Evolutionary conservation across 2,329 filamentous ascomycete genomes (phyloP), one percentile per base, ranked within the genome.

Genomic region (Fusarium sp.): DNA sequence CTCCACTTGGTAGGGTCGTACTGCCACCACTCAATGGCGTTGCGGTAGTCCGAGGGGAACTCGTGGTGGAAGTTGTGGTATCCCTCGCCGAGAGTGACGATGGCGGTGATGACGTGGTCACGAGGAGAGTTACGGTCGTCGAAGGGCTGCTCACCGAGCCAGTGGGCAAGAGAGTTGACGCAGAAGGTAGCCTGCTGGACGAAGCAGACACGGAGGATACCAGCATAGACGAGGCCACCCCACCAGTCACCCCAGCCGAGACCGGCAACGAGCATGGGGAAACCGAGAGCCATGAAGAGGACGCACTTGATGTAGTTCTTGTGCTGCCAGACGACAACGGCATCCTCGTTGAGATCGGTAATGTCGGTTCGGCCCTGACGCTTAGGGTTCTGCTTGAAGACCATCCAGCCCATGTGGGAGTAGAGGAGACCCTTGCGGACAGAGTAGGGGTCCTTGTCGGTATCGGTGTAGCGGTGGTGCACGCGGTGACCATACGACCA

Each of bases 61-160:
- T 97, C 94, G 88, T 97, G 94, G 86, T 97, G 94, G 89, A 97
- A 97, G 89, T 97, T 97, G 89, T 97, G 94, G 87, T 97, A 97
- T 33, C 94, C 94, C 85, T 95, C 94, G 58, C 94, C 94, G 24
- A 97, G 92, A 50, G 94, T 97, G 77, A 95, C 92, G 20, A 97
- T 86, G 52, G 94, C 94, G 45, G 94, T 97, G 84, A 97, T 91
- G 81, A 96, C 89, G 84, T 97, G 94, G 80, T 97, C 94, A 82
- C 95, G 92, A 74, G 94, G 95, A 71, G 93, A 95, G 90, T 97
- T 96, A 84, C 94, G 93, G 89, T 97, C 95, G 79, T 97, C 94
- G 82, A 97, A 97, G 71, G 95, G 95, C 86, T 97, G 94, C 79
- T 97, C 95, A 73, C 95, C 94, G 80, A 97, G 92, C 93, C 93